These are phyloP conservation scores for Cyphellophora europaea DNA, from an alignment of 2,329 filamentous ascomycete genomes.

Conservation along the genomic window DNA sequence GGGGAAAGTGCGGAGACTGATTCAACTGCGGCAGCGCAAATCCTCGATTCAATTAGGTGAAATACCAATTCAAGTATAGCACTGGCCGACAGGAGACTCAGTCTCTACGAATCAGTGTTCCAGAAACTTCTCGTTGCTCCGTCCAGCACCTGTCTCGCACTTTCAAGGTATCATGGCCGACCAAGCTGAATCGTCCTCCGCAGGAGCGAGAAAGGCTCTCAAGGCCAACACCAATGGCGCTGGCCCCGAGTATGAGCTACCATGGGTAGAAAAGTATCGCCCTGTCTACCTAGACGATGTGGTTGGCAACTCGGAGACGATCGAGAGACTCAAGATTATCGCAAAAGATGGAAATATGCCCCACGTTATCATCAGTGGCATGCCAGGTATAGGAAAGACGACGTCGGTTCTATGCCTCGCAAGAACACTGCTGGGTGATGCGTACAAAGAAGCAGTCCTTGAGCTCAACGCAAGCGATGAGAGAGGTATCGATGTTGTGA, in stretches of 20 bases:
- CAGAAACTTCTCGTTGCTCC: no score
- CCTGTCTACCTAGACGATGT: conserved; percentile 93
- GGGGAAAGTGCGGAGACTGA: no score
- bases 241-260: conserved; percentile 37
- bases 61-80: no score
- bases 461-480: conserved; percentile 97
- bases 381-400: conserved; percentile 98
- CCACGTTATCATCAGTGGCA: conserved; percentile 97
- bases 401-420: conserved; percentile 91
- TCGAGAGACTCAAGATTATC: conserved; percentile 95
- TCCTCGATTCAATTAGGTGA: no score
- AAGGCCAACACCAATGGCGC: conserved; percentile 30
- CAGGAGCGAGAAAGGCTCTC: conserved; percentile 31
- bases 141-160: no score
- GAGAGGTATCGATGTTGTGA: conserved; percentile 92
- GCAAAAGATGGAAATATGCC: conserved; percentile 99
- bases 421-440: conserved; percentile 78
- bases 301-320: conserved; percentile 94
- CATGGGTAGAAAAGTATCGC: conserved; percentile 86
- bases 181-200: conserved; percentile 38
- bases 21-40: no score
- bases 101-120: no score
- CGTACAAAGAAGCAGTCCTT: conserved; percentile 94
- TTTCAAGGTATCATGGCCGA: no score
- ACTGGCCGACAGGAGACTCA: no score